Percentiles rank a stretch among this genome's conserved stretches.
Conservation (phyloP, 2,329 filamentous ascomycete genomes). For the Teratosphaeria pseudoeucalypti region DNA sequence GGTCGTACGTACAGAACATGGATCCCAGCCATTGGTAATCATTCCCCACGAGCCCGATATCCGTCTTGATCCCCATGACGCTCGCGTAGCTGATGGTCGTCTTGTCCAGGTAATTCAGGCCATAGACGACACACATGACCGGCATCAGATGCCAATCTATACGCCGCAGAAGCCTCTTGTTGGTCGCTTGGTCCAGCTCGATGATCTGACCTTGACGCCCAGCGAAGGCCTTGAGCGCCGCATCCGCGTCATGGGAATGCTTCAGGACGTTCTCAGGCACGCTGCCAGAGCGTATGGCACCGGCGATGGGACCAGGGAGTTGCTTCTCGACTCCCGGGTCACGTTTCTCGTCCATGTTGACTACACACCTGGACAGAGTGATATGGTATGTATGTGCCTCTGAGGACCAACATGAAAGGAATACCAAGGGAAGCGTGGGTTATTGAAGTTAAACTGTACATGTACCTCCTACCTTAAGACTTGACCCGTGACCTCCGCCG, state of each 20-base stretch:
- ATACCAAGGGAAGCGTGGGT: neutral
- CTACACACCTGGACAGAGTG: neutral
- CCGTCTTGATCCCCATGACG: conserved; percentile 39
- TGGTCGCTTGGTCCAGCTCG: conserved; percentile 46
- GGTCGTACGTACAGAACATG: conserved; percentile 28
- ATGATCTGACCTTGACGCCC: conserved; percentile 40
- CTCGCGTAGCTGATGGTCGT: conserved; percentile 44
- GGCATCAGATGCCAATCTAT: conserved; percentile 56
- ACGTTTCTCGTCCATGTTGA: conserved; percentile 7
- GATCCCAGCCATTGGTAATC: conserved; percentile 41
- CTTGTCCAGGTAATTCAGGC: conserved; percentile 54
- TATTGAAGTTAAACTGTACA: neutral
- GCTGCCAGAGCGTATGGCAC: conserved; percentile 18
- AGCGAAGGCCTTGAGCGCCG: conserved; percentile 48
- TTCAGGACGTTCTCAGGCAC: conserved; percentile 33
- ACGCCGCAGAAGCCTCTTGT: conserved; percentile 46
- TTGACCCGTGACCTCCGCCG: neutral
- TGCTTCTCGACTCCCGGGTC: conserved; percentile 15
- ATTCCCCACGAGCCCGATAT: conserved; percentile 37
- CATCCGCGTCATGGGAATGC: conserved; percentile 49
- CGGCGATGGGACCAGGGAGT: conserved; percentile 13
- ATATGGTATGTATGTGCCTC: neutral
- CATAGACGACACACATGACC: conserved; percentile 47
- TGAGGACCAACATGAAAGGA: neutral
- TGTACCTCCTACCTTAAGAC: too few species aligned